phyloP scores from a whole-genome alignment of 805 yeast genomes.

The Yarrowia deformans region DNA sequence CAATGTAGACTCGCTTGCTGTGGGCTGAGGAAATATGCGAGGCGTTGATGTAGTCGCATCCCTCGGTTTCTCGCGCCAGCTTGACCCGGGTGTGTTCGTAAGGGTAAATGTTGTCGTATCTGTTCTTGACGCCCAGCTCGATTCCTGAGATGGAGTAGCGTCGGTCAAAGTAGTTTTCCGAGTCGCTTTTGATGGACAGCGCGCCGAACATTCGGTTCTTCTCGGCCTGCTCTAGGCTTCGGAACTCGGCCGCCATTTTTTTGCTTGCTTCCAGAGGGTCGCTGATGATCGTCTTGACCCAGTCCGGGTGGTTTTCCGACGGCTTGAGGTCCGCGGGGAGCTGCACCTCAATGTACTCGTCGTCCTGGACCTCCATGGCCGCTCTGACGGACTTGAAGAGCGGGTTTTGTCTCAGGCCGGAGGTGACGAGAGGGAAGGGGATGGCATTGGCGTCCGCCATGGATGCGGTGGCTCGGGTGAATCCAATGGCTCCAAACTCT shows the following conservation, averaged over 20 bases:
- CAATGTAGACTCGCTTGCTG: conserved; percentile 65
- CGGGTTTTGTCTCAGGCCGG: conserved; percentile 44
- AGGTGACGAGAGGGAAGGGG: conserved; percentile 45
- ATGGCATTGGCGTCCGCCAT: conserved; percentile 42
- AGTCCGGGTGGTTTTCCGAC: conserved; percentile 56
- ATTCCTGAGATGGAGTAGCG: conserved; percentile 71
- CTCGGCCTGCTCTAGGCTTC: conserved; percentile 72
- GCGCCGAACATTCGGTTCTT: conserved; percentile 66
- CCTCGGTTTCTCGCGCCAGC: conserved; percentile 40
- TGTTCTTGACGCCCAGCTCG: conserved; percentile 78
- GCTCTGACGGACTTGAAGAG: conserved; percentile 43
- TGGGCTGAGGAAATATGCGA: conserved; percentile 61
- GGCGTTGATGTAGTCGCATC: conserved; percentile 80
- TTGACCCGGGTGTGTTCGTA: conserved; percentile 83
- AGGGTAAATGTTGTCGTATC: conserved; percentile 89
- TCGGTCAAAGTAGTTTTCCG: conserved; percentile 41
- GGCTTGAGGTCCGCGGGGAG: conserved; percentile 42
- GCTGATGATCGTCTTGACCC: conserved; percentile 58
- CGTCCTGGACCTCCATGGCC: conserved; percentile 45
- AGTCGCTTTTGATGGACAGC: conserved; percentile 42
- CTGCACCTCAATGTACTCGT: conserved; percentile 43
- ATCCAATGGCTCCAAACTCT: conserved; percentile 34
- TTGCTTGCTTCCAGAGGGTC: conserved; percentile 52
- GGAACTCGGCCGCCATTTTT: conserved; percentile 61
- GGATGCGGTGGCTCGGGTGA: conserved; percentile 42